A percentile compares a stretch with the other conserved stretches of the same genome.
Conservation (phyloP, 768 basidiomycete genomes). For the Psilocybe cubensis region DNA sequence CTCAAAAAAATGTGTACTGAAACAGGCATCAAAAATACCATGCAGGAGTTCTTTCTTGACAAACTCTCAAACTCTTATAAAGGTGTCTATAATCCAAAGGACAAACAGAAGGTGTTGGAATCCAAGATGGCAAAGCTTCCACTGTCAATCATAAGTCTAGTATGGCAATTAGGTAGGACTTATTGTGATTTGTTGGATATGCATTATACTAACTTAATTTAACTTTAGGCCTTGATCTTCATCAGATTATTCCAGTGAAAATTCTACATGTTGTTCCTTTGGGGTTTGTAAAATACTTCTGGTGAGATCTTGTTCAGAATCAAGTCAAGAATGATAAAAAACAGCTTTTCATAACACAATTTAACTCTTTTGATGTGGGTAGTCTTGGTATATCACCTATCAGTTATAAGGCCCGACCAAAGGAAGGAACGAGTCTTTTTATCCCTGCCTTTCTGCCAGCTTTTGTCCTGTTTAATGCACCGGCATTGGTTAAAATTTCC, state of each 20-base stretch:
- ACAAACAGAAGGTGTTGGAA: constrained; percentile 9
- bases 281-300: constrained; percentile 52
- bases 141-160: constrained; percentile 31
- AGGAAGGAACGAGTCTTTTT: no score
- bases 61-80: constrained; percentile 22
- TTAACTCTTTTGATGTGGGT: constrained; percentile 30
- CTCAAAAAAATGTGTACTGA: constrained; percentile 25
- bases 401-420: no score
- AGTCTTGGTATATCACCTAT: constrained; percentile 32
- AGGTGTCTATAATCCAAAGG: not conserved
- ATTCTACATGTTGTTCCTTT: constrained; percentile 47
- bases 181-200: not conserved
- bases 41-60: constrained; percentile 29
- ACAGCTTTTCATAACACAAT: constrained; percentile 25
- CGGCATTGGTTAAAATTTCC: no score
- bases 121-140: not conserved
- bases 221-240: constrained; percentile 41
- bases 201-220: not conserved
- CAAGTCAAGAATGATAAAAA: constrained; percentile 29
- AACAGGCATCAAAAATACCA: constrained; percentile 37
- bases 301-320: constrained; percentile 39
- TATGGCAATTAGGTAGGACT: constrained; percentile 30
- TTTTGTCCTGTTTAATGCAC: no score
- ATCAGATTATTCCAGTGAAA: constrained; percentile 47
- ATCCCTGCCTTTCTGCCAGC: no score